phyloP scores from a whole-genome alignment of 441 rosid species.

The Jatropha podagrica region DNA sequence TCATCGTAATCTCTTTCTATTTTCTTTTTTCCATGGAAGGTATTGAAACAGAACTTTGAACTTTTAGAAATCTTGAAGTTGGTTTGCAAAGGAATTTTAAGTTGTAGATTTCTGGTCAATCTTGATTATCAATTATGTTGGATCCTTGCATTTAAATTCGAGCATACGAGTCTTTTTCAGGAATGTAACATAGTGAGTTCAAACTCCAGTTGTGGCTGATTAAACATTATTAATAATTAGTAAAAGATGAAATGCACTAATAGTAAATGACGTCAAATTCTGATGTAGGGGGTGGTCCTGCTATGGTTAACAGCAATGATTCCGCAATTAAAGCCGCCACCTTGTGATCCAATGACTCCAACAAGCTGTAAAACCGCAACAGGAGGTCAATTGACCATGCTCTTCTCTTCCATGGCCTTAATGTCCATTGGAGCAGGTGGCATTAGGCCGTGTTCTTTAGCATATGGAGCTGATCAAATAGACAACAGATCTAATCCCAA shows the following conservation, averaged over 20 bases:
- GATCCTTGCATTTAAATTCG: too few species aligned
- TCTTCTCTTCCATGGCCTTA: constrained; percentile 56
- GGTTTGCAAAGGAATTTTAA: background rate
- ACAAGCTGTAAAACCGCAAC: constrained; percentile 49
- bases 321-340: constrained; percentile 57
- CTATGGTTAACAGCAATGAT: constrained; percentile 81
- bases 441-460: constrained; percentile 85
- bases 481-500: constrained; percentile 64
- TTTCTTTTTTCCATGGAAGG: too few species aligned
- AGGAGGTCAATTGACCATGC: constrained; percentile 49
- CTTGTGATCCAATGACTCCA: constrained; percentile 34
- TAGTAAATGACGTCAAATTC: background rate
- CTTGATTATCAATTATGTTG: background rate
- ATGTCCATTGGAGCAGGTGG: constrained; percentile 92
- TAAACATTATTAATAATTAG: too few species aligned
- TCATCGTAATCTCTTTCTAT: too few species aligned
- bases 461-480: constrained; percentile 91
- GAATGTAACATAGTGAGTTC: too few species aligned
- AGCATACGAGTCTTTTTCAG: too few species aligned
- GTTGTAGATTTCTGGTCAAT: background rate
- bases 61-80: too few species aligned
- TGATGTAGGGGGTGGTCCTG: constrained; percentile 58
- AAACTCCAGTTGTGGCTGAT: too few species aligned
- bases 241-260: too few species aligned
- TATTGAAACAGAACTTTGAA: too few species aligned